Evolutionary conservation across 2,329 filamentous ascomycete genomes (phyloP), one percentile per base, ranked within the genome.

Genomic region (Colletotrichum sp.): DNA sequence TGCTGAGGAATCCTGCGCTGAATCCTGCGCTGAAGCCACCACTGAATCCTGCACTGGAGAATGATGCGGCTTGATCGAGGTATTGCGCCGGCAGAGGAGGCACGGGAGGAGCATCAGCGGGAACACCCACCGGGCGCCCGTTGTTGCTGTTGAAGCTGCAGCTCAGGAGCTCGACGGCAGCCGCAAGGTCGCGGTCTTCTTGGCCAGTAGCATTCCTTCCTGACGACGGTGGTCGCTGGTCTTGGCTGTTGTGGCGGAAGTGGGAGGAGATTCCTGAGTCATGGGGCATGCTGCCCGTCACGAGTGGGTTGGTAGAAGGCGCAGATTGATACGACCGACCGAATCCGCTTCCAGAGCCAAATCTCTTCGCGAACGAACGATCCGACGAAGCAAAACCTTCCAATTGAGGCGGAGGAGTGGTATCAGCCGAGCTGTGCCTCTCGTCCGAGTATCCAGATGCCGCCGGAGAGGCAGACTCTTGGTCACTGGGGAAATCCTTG

Each of bases 81-180:
- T 95, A 98, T 79, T 94, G 94, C 18, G 93, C 93, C 5, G 96
- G 96, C 77, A 98, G 90, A 52, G 95, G 94, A 61, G 96, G 96
- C 5, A 98, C 96, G 0, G 96, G 96, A 48, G 96, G 96, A 7
- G 95, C 93, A 80, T 98, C 94, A 5, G 91, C 87, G 6, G 92
- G 90, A 76, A 96, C 87, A 67, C 90, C 88, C 16, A 90, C 88
- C 57, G 93, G 89, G 77, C 90, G 92, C 80, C 93, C 91, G 64
- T 84, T 89, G 79, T 89, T 91, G 83, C 96, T 98, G 78, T 93
- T 93, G 83, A 98, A 97, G 84, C 95, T 98, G 89, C 95, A 98
- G 85, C 94, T 96, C 77, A 98, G 92, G 78, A 98, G 89, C 80
- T 97, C 95, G 66, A 98, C 95, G 5, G 96, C 96, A 16, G 96